phyloP scores from a whole-genome alignment of 2,329 filamentous ascomycete species.

The Pseudocercospora pini-densiflorae region DNA sequence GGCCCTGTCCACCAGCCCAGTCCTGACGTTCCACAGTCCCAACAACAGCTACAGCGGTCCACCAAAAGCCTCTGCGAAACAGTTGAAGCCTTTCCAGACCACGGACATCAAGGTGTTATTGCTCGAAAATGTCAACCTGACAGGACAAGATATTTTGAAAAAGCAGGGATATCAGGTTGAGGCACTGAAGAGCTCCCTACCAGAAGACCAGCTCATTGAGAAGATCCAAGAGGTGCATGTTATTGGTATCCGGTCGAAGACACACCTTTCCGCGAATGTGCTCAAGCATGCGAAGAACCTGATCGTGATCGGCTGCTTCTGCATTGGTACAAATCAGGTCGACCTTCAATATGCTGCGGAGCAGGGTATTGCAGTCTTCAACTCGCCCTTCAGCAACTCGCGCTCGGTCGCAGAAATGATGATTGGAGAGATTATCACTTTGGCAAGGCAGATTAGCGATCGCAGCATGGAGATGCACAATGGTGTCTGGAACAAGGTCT shows the following conservation, averaged over 20 bases:
- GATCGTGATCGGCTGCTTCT: slow-evolving; percentile 97
- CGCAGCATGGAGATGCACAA: slow-evolving; percentile 92
- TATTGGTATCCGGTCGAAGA: slow-evolving; percentile 98
- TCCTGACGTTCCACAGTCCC: slow-evolving; percentile 74
- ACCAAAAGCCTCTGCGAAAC: slow-evolving; percentile 63
- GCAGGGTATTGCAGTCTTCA: slow-evolving; percentile 95
- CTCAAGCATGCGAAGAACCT: slow-evolving; percentile 90
- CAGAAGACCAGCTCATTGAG: slow-evolving; percentile 92
- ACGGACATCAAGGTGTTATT: slow-evolving; percentile 96
- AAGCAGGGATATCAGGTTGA: slow-evolving; percentile 96
- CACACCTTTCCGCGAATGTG: slow-evolving; percentile 85
- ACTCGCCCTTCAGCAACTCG: slow-evolving; percentile 98
- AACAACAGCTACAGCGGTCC: slow-evolving; percentile 56
- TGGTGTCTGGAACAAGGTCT: slow-evolving; percentile 98
- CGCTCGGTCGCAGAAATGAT: slow-evolving; percentile 95
- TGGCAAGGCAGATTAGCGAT: slow-evolving; percentile 91
- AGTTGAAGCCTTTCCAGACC: slow-evolving; percentile 92
- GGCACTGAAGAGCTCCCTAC: slow-evolving; percentile 82
- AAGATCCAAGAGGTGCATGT: slow-evolving; percentile 99
- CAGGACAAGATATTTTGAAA: slow-evolving; percentile 79
- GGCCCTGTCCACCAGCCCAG: slow-evolving; percentile 76
- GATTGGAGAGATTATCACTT: slow-evolving; percentile 87
- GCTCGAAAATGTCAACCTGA: slow-evolving; percentile 93
- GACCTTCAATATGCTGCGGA: slow-evolving; percentile 81
- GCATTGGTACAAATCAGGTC: slow-evolving; percentile 97